Evolutionary conservation across 176 grass and related monocot species (phyloP), one percentile per base, ranked within the genome.

Genomic region (Aechmea fasciata): DNA sequence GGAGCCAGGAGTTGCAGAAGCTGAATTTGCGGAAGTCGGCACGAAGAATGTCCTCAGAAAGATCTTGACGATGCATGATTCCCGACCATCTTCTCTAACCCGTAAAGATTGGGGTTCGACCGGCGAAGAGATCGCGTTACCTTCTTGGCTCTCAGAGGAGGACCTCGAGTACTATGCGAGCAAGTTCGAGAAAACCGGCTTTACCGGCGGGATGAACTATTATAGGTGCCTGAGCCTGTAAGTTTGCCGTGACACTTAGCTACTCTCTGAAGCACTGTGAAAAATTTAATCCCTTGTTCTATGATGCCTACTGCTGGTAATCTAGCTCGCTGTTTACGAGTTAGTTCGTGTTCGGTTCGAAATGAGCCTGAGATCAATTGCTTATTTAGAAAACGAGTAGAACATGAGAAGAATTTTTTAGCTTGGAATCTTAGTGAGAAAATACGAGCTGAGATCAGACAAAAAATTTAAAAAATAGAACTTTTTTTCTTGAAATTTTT

Each of bases 101-200:
- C 65, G 74, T 52, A 6, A 63, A 3, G 77, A 70, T 52, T 76
- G 82, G 73, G 47, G 57, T 47, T 69, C 76, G 22, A 69, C 11
- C 25, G 62, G 49, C 2, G 75, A 69, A 67, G 57, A 84, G 49
- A 81, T 78, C 47, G 15, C 59, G 22, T 33, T 91, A 13, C 88
- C 88, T 19, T 55, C 74, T 65, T 96, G 88, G 83, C 74, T 91
- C 18, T 76, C 92, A 0, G 83, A 96, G 53, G 92, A 91, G 63
- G 92, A 92, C 57, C 62, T 89, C 69, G 48, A 28, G 69, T 87
- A 96, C 52, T 83, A 78, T 41, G 81, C 69, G 41, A 85, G 73
- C n/a, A 78, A 73, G 14, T 96, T 75, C 50, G 85, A 79, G 20
- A 92, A 85, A 68, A 74, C 76, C 63, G 82, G 82, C n/a, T 79